Conservation (phyloP, 1,284 basidiomycete genomes). For the Mycosarcoma mackinlayi region DNA sequence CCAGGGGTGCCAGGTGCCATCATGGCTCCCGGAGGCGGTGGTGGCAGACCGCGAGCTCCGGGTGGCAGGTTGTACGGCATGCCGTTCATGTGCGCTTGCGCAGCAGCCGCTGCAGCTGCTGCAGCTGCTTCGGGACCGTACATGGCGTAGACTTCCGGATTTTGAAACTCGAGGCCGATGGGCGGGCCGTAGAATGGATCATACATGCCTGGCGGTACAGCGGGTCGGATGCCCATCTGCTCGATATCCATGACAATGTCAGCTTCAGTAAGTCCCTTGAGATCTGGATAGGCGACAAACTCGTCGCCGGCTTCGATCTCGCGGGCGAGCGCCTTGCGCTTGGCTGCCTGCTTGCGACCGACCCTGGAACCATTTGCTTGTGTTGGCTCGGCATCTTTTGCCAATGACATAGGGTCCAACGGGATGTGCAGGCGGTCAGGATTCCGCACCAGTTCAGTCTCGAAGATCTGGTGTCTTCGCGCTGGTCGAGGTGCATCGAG, state of each 20-base stretch:
- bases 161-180: constrained; percentile 35
- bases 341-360: constrained; percentile 35
- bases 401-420: constrained; percentile 4
- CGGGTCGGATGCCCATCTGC: constrained; percentile 62
- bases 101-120: constrained; percentile 34
- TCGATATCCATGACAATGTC: constrained; percentile 65
- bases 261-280: constrained; percentile 60
- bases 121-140: constrained; percentile 46
- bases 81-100: constrained; percentile 46
- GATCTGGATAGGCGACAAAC: constrained; percentile 63
- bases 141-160: constrained; percentile 43
- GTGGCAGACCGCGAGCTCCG: constrained; percentile 23
- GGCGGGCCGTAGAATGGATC: constrained; percentile 42
- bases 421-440: constrained; percentile 48
- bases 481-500: constrained; percentile 78
- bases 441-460: constrained; percentile 64
- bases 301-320: constrained; percentile 43
- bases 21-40: constrained; percentile 41
- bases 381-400: constrained; percentile 13
- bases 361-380: constrained; percentile 7
- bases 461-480: constrained; percentile 65
- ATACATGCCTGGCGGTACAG: constrained; percentile 38
- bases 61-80: constrained; percentile 32
- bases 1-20: constrained; percentile 35
- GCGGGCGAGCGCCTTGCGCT: constrained; percentile 36